These are phyloP conservation scores for Sisymbrium altissimum DNA, from an alignment of 345 rosid genomes.

Conservation along the genomic window DNA sequence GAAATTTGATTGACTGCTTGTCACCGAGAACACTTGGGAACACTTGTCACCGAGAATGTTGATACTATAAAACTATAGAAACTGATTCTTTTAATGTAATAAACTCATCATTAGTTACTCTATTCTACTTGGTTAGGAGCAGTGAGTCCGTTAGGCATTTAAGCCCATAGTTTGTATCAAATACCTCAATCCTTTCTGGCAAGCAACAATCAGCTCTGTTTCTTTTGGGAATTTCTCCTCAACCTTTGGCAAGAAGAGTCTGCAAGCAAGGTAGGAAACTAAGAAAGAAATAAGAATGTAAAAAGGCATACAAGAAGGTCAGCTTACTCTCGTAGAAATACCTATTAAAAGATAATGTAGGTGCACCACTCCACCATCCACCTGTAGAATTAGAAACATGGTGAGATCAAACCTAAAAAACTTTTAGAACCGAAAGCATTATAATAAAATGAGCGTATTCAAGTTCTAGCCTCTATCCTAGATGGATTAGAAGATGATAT, in stretches of 20 bases:
- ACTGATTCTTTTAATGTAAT: neutral
- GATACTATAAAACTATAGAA: neutral
- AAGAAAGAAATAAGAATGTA: neutral
- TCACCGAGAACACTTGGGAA: neutral
- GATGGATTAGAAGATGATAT: neutral
- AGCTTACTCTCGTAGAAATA: constrained; percentile 24
- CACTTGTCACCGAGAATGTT: neutral
- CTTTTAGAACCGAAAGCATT: neutral
- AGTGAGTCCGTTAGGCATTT: neutral
- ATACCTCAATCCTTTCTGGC: constrained; percentile 96
- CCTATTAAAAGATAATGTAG: constrained; percentile 65
- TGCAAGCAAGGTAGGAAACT: constrained; percentile 34
- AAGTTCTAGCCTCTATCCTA: constrained; percentile 1
- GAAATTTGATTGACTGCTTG: neutral
- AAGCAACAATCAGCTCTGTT: constrained; percentile 75
- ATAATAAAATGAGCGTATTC: neutral
- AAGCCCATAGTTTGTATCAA: neutral
- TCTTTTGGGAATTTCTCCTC: constrained; percentile 82
- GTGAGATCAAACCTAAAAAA: neutral
- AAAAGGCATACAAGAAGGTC: constrained; percentile 9
- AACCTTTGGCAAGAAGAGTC: constrained; percentile 62
- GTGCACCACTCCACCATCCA: constrained; percentile 97
- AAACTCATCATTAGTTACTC: neutral
- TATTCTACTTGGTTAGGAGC: neutral
- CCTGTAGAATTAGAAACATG: constrained; percentile 44